Percentiles rank a stretch among this genome's conserved stretches.
phyloP scores from a whole-genome alignment of 2,329 filamentous ascomycete species.

The Xylogone sp. region DNA sequence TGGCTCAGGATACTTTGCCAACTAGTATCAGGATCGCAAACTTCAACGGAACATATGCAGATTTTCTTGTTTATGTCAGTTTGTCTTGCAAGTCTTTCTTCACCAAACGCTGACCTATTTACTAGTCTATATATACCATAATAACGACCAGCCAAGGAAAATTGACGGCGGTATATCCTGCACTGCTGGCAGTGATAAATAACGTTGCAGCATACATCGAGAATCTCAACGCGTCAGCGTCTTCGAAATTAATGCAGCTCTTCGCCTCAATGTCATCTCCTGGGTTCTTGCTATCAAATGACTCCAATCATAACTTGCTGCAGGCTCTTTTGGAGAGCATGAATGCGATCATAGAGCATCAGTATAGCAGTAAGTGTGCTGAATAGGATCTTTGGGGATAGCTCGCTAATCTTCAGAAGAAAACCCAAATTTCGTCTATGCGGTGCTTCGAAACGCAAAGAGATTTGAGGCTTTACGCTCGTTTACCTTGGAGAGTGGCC shows the following conservation, averaged over 20 bases:
- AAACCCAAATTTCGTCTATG: conserved; percentile 78
- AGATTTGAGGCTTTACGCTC: conserved; percentile 79
- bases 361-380: conserved; percentile 65
- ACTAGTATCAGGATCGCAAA: conserved; percentile 74
- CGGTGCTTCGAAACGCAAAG: conserved; percentile 74
- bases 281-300: conserved; percentile 86
- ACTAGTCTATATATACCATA: conserved; percentile 80
- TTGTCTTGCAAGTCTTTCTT: conserved; percentile 2
- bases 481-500: conserved; percentile 88
- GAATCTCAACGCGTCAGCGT: conserved; percentile 68
- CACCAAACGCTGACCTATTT: conserved; percentile 20
- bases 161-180: conserved; percentile 86
- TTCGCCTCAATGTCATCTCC: conserved; percentile 92
- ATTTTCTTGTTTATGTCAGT: conserved; percentile 84
- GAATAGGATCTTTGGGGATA: neutral
- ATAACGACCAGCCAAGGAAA: conserved; percentile 90
- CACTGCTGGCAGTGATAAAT: conserved; percentile 86
- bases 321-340: conserved; percentile 82
- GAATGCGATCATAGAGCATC: conserved; percentile 85
- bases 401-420: conserved; percentile 39
- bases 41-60: conserved; percentile 87
- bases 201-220: conserved; percentile 87
- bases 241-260: conserved; percentile 79
- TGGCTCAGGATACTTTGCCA: conserved; percentile 84
- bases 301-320: conserved; percentile 80